Percentiles rank a stretch among this genome's conserved stretches.
Conservation (phyloP, 371 early-diverging fungal genomes). For the Mucor indicus region DNA sequence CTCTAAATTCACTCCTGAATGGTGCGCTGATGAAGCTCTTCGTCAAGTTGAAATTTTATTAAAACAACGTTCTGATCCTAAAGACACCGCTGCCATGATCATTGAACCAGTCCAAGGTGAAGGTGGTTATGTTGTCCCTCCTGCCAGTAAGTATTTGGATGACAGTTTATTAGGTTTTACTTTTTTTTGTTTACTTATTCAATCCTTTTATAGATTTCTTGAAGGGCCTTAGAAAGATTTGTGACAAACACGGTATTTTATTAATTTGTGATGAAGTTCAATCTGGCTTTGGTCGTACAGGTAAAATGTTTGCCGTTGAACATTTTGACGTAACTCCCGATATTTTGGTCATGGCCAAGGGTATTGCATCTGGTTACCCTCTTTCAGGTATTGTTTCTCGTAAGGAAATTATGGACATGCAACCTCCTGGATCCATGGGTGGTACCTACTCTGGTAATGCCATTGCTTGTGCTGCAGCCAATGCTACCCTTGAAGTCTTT, state of each 20-base stretch:
- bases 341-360: slow-evolving; percentile 59
- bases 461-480: slow-evolving; percentile 54
- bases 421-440: slow-evolving; percentile 50
- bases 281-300: slow-evolving; percentile 39
- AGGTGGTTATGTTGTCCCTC: slow-evolving; percentile 77
- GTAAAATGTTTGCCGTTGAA: slow-evolving; percentile 49
- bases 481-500: slow-evolving; percentile 45
- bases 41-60: slow-evolving; percentile 47
- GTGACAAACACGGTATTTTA: slow-evolving; percentile 46
- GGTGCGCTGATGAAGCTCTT: slow-evolving; percentile 47
- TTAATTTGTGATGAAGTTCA: slow-evolving; percentile 44
- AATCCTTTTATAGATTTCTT: slow-evolving; percentile 44
- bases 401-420: slow-evolving; percentile 45
- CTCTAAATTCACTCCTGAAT: slow-evolving; percentile 32
- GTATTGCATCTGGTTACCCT: slow-evolving; percentile 54
- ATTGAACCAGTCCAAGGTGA: slow-evolving; percentile 84
- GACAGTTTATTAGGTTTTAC: no score
- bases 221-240: slow-evolving; percentile 59
- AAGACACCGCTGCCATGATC: slow-evolving; percentile 68
- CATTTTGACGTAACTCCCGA: slow-evolving; percentile 43
- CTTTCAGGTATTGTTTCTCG: slow-evolving; percentile 45
- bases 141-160: slow-evolving; percentile 33
- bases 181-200: no score
- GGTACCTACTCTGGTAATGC: slow-evolving; percentile 56
- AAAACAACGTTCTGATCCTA: slow-evolving; percentile 46